These are phyloP conservation scores for Pythium guiyangense DNA, from an alignment of 352 stramenopile species.

Conservation along the genomic window DNA sequence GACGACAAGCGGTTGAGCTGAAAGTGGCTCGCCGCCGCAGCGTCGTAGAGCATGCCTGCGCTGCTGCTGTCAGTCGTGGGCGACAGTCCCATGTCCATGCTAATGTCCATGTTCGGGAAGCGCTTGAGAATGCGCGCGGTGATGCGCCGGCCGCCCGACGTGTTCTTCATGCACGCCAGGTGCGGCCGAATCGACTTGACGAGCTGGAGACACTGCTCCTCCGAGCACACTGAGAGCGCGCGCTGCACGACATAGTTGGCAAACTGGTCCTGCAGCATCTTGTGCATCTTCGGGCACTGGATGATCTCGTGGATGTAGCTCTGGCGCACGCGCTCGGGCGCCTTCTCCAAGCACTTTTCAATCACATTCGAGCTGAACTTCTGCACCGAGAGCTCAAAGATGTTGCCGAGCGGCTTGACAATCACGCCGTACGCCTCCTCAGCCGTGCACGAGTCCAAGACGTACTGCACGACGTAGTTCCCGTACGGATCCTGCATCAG, in stretches of 20 bases:
- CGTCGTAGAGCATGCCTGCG: too few relatives aligned
- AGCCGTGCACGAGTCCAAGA: conserved; percentile 82
- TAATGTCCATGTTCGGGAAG: conserved; percentile 95
- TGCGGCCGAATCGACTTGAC: conserved; percentile 96
- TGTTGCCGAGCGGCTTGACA: conserved; percentile 85
- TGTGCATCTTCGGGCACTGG: conserved; percentile 81
- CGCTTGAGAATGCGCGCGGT: conserved; percentile 95
- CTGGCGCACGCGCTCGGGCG: conserved; percentile 65
- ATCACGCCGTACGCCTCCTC: conserved; percentile 83
- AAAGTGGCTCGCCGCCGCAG: too few relatives aligned
- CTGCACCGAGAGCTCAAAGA: conserved; percentile 95
- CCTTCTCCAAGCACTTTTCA: conserved; percentile 97
- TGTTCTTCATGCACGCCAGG: conserved; percentile 93
- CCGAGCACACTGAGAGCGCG: conserved; percentile 92
- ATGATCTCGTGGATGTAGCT: conserved; percentile 79
- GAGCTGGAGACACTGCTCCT: conserved; percentile 91
- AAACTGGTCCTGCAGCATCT: conserved; percentile 97
- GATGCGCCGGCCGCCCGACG: conserved; percentile 91
- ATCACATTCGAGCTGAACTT: conserved; percentile 99
- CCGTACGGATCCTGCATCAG: conserved; percentile 92
- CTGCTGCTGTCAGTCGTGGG: conserved; percentile 14
- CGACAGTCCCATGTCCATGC: conserved; percentile 49
- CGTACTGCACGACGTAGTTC: conserved; percentile 92
- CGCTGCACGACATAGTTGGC: conserved; percentile 99
- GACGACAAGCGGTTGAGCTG: conserved; percentile 8